Percentiles rank a stretch among this genome's conserved stretches.
These are phyloP conservation scores for Aleurites moluccanus DNA, from an alignment of 441 rosid species.

Conservation along the genomic window DNA sequence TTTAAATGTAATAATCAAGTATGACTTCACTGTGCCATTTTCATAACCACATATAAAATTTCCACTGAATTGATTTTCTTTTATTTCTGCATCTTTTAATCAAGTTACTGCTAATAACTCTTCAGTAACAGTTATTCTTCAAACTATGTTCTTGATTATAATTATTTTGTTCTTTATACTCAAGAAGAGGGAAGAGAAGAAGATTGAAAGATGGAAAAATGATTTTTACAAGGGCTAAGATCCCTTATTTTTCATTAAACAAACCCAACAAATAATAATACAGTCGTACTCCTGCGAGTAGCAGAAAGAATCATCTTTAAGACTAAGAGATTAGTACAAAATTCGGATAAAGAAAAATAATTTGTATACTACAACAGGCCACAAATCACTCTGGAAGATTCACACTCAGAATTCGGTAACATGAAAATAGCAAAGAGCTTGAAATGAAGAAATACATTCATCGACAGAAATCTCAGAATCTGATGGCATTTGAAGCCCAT, in stretches of 20 bases:
- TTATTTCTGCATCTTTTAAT: not conserved
- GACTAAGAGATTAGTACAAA: not conserved
- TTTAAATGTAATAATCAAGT: not conserved
- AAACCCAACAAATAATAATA: conserved; percentile 21
- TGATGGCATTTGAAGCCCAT: conserved; percentile 18
- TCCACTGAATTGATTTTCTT: not conserved
- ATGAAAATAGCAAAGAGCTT: conserved; percentile 17
- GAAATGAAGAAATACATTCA: conserved; percentile 16
- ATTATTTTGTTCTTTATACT: not conserved
- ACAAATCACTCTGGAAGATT: conserved; percentile 16
- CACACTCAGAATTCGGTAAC: conserved; percentile 20
- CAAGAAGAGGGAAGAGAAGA: not conserved
- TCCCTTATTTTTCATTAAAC: conserved; percentile 4
- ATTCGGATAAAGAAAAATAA: conserved; percentile 7
- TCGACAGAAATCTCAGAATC: conserved; percentile 15
- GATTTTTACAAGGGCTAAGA: not conserved
- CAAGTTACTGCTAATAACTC: not conserved
- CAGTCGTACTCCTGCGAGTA: conserved; percentile 1
- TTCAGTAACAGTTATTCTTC: not conserved
- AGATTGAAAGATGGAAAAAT: not conserved
- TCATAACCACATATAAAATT: not conserved
- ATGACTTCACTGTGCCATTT: not conserved
- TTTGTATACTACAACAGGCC: not conserved
- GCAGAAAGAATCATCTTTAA: conserved; percentile 1
- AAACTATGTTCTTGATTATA: not conserved